Evolutionary conservation across 352 stramenopile genomes (phyloP).

Genomic region (Globisporangium takayamanum): DNA sequence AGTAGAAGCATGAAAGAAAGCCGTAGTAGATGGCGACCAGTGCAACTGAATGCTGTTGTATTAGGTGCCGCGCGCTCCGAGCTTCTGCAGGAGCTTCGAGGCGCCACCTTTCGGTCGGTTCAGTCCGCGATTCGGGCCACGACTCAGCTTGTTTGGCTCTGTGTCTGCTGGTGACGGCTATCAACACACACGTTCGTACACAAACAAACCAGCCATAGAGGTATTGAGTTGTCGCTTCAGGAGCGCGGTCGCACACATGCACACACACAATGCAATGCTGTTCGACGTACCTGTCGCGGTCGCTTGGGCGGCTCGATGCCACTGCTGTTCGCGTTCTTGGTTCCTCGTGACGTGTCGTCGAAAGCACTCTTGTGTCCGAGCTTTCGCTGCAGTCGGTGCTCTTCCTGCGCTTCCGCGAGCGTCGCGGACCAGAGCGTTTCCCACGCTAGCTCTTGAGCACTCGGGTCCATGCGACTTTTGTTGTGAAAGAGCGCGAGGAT

Average conservation of each 20-base stretch:
- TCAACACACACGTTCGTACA: background rate
- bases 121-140: slow-evolving; percentile 29
- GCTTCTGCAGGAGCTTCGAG: slow-evolving; percentile 76
- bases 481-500: slow-evolving; percentile 60
- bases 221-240: background rate
- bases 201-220: background rate
- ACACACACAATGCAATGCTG: background rate
- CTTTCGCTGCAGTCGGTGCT: slow-evolving; percentile 38
- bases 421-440: slow-evolving; percentile 38
- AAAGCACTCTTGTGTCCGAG: slow-evolving; percentile 15
- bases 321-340: slow-evolving; percentile 7
- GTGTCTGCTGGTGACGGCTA: slow-evolving; percentile 35
- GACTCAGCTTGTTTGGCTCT: slow-evolving; percentile 50
- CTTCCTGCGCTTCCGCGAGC: slow-evolving; percentile 53
- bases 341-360: slow-evolving; percentile 11
- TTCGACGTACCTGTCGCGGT: slow-evolving; percentile 34
- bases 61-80: slow-evolving; percentile 22
- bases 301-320: slow-evolving; percentile 40
- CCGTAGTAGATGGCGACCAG: too few species aligned
- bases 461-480: slow-evolving; percentile 12
- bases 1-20: slow-evolving; percentile 3
- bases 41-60: background rate
- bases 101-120: slow-evolving; percentile 27
- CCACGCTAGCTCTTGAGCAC: slow-evolving; percentile 25
- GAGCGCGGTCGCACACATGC: background rate